Evolutionary conservation across 352 stramenopile genomes (phyloP).

Genomic region (Pythium utonaiense): DNA sequence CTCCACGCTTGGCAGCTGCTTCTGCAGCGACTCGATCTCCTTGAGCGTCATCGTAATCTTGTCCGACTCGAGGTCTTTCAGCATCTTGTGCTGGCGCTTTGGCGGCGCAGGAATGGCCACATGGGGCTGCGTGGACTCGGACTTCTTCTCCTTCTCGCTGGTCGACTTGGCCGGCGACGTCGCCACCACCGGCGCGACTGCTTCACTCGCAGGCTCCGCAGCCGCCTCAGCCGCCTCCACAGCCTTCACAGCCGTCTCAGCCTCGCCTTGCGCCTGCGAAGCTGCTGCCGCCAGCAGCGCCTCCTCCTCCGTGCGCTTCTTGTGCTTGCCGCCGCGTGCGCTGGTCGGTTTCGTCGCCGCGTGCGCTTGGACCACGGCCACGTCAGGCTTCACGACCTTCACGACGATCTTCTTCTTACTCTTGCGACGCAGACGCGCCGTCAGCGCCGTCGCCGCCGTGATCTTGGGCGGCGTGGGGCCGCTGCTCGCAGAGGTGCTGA

Average conservation of each 20-base stretch:
- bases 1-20: conserved; percentile 62
- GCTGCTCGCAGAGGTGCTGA: conserved; percentile 4
- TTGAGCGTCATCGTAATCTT: conserved; percentile 74
- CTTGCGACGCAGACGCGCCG: conserved; percentile 24
- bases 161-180: neutral
- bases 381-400: conserved; percentile 19
- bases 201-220: neutral
- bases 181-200: neutral
- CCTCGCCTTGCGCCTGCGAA: neutral
- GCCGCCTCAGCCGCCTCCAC: neutral
- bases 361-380: too few relatives aligned
- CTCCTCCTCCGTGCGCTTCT: conserved; percentile 14
- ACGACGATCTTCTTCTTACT: conserved; percentile 23
- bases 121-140: neutral
- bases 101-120: neutral
- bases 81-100: conserved; percentile 16
- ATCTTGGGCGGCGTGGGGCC: conserved; percentile 19
- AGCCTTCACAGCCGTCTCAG: neutral
- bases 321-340: conserved; percentile 14
- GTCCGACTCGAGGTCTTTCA: conserved; percentile 43
- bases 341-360: too few relatives aligned
- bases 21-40: conserved; percentile 71
- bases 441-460: conserved; percentile 20
- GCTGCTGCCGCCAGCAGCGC: conserved; percentile 4
- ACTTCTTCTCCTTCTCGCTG: conserved; percentile 17